Conservation (phyloP, 2,329 filamentous ascomycete genomes). For the Triangularia verruculosa region DNA sequence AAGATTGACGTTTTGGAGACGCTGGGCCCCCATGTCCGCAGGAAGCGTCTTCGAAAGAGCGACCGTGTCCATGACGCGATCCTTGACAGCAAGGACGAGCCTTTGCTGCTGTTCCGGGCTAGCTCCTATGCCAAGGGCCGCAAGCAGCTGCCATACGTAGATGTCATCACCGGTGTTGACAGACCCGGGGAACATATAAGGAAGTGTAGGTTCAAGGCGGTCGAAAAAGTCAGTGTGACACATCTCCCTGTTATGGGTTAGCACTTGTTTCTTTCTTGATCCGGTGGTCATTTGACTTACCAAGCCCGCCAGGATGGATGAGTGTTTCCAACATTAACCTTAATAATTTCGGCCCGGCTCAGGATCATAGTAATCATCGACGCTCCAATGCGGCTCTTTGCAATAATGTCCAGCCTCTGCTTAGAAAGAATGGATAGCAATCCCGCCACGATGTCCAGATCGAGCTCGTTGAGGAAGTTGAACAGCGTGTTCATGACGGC, state of each 20-base stretch:
- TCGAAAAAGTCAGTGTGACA: slow-evolving; percentile 89
- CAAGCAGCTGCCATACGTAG: slow-evolving; percentile 97
- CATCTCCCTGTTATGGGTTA: slow-evolving; percentile 55
- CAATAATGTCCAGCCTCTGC: slow-evolving; percentile 79
- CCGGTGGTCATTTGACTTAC: slow-evolving; percentile 43
- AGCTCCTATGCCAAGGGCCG: slow-evolving; percentile 89
- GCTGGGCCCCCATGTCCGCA: slow-evolving; percentile 76
- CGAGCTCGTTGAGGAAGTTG: slow-evolving; percentile 85
- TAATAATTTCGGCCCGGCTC: slow-evolving; percentile 88
- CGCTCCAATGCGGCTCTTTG: slow-evolving; percentile 82
- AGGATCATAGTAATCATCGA: slow-evolving; percentile 91
- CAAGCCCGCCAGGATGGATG: slow-evolving; percentile 73
- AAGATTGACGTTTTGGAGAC: slow-evolving; percentile 88
- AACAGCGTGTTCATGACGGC: slow-evolving; percentile 89
- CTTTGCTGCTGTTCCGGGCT: slow-evolving; percentile 93
- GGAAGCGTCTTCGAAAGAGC: slow-evolving; percentile 84
- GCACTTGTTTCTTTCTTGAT: slow-evolving; percentile 15
- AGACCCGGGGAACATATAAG: slow-evolving; percentile 85
- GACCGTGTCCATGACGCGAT: slow-evolving; percentile 95
- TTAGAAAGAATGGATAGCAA: slow-evolving; percentile 82
- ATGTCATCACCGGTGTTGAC: slow-evolving; percentile 89
- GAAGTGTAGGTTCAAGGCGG: slow-evolving; percentile 76
- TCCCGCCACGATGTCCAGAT: slow-evolving; percentile 85
- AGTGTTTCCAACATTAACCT: slow-evolving; percentile 67
- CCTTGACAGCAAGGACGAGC: slow-evolving; percentile 92